Evolutionary conservation across 768 basidiomycete genomes (phyloP).

Genomic region (Mycena leptocephala): DNA sequence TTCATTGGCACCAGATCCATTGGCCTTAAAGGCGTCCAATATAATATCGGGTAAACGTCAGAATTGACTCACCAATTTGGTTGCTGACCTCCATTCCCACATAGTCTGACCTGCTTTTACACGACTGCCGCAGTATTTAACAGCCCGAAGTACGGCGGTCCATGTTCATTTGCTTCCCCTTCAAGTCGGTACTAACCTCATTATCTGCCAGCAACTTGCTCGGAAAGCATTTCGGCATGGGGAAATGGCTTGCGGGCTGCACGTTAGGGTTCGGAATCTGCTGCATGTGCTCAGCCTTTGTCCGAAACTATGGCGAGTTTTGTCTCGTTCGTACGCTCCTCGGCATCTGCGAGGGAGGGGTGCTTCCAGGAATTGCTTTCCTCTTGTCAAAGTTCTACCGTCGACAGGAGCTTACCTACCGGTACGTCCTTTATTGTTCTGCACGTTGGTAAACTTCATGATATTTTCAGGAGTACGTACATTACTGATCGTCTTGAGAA

Average conservation of each 20-base stretch:
- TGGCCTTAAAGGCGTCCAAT: constrained; percentile 9
- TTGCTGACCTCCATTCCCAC: not conserved
- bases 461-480: constrained; percentile 13
- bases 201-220: constrained; percentile 1
- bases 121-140: not conserved
- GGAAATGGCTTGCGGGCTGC: constrained; percentile 10
- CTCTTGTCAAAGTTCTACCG: constrained; percentile 17
- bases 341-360: constrained; percentile 8
- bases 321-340: constrained; percentile 17
- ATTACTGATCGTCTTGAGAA: not conserved
- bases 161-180: not conserved
- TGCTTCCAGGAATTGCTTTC: constrained; percentile 19
- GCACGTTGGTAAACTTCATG: not conserved
- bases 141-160: constrained; percentile 6
- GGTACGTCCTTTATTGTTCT: not conserved
- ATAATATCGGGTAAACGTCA: constrained; percentile 10
- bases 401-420: constrained; percentile 11
- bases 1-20: constrained; percentile 11
- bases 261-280: constrained; percentile 12
- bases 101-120: constrained; percentile 15
- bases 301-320: constrained; percentile 13
- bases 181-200: not conserved
- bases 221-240: constrained; percentile 15
- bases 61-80: not conserved
- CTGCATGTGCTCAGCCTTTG: constrained; percentile 18